phyloP scores from a whole-genome alignment of 805 yeast genomes.

The Ogataea thermomethanolica region DNA sequence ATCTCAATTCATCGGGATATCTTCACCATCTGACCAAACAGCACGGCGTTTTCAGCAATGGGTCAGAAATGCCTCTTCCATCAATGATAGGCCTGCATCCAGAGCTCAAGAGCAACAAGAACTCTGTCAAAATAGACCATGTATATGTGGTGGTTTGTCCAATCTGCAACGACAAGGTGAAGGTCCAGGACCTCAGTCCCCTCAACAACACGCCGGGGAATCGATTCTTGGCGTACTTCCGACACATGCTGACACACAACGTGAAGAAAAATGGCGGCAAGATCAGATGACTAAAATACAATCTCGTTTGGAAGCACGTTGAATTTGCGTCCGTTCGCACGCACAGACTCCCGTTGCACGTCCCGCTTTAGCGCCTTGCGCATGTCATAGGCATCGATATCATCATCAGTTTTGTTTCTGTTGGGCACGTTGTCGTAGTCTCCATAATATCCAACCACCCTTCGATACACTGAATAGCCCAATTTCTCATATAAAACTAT shows the following conservation, averaged over 20 bases:
- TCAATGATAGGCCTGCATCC: slow-evolving; percentile 16
- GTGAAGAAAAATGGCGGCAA: slow-evolving; percentile 14
- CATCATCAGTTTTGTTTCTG: slow-evolving; percentile 52
- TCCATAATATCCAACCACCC: slow-evolving; percentile 89
- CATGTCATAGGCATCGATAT: slow-evolving; percentile 87
- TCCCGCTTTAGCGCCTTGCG: slow-evolving; percentile 63
- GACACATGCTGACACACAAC: slow-evolving; percentile 21
- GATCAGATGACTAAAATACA: slow-evolving; percentile 38
- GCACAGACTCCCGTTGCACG: slow-evolving; percentile 44
- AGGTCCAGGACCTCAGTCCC: slow-evolving; percentile 13
- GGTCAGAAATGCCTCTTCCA: slow-evolving; percentile 22
- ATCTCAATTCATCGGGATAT: slow-evolving; percentile 24
- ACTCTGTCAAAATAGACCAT: slow-evolving; percentile 12
- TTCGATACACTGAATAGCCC: slow-evolving; percentile 78
- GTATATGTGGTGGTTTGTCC: slow-evolving; percentile 17
- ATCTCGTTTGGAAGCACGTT: slow-evolving; percentile 67
- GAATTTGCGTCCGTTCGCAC: slow-evolving; percentile 58
- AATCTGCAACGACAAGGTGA: slow-evolving; percentile 13
- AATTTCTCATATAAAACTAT: slow-evolving; percentile 77
- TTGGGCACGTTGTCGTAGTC: slow-evolving; percentile 35
- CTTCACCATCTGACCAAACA: slow-evolving; percentile 27
- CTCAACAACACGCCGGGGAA: slow-evolving; percentile 11
- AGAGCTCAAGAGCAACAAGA: slow-evolving; percentile 13
- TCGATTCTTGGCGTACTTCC: slow-evolving; percentile 16
- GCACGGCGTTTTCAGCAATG: slow-evolving; percentile 27